These are phyloP conservation scores for Penicillium olsonii DNA, from an alignment of 2,329 filamentous ascomycete species.

Conservation along the genomic window DNA sequence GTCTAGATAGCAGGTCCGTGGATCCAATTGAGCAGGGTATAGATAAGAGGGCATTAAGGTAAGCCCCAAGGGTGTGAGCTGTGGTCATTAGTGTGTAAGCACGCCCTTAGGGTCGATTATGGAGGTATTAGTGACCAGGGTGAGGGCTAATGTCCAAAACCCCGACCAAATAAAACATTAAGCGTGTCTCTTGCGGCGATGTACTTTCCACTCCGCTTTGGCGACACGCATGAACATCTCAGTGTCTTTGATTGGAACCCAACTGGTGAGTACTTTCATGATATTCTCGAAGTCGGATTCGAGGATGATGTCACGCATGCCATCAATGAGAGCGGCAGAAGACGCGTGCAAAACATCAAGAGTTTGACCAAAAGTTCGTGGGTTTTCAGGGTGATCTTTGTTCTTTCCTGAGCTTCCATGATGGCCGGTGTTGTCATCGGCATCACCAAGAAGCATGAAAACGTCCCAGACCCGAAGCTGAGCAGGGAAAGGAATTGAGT, in stretches of 20 bases:
- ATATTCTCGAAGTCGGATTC: constrained; percentile 96
- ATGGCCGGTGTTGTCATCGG: constrained; percentile 47
- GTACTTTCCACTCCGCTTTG: constrained; percentile 79
- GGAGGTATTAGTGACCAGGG: neutral
- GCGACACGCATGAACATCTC: constrained; percentile 90
- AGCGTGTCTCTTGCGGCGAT: constrained; percentile 50
- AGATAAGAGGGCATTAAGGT: constrained; percentile 20
- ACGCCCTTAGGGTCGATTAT: constrained; percentile 16
- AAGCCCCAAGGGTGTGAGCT: constrained; percentile 11
- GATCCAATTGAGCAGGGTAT: constrained; percentile 16
- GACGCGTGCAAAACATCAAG: constrained; percentile 89
- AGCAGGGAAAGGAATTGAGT: constrained; percentile 90
- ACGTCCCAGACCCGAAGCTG: constrained; percentile 97
- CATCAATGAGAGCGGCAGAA: constrained; percentile 85
- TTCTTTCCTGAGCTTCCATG: constrained; percentile 26
- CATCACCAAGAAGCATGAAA: constrained; percentile 89
- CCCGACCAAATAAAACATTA: constrained; percentile 1
- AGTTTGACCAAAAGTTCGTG: constrained; percentile 59
- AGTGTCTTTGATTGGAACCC: constrained; percentile 91
- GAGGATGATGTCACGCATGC: constrained; percentile 81
- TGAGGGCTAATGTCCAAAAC: neutral
- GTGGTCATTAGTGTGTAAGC: constrained; percentile 26
- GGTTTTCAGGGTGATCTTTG: constrained; percentile 18
- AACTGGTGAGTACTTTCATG: constrained; percentile 95
- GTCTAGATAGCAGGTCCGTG: neutral